These are phyloP conservation scores for Aspergillus carlsbadensis DNA, from an alignment of 495 filamentous ascomycete genomes.

Conservation along the genomic window DNA sequence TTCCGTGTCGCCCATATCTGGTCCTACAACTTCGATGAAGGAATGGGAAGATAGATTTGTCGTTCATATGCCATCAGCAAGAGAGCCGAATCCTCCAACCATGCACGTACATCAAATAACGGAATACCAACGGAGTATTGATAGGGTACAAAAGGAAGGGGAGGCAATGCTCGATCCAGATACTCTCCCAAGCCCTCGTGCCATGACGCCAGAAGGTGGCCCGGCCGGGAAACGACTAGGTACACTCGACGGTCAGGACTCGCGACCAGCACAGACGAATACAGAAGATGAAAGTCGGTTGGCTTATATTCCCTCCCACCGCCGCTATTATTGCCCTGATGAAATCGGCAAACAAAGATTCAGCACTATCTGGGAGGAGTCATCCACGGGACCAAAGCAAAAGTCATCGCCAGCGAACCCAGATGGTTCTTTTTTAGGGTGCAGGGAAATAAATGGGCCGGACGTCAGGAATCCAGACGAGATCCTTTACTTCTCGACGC, in stretches of 20 bases:
- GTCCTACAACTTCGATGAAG: slow-evolving; percentile 30
- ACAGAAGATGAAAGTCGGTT: slow-evolving; percentile 11
- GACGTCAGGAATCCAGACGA: slow-evolving; percentile 42
- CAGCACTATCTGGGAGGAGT: slow-evolving; percentile 42
- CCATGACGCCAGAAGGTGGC: slow-evolving; percentile 26
- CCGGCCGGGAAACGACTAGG: slow-evolving; percentile 12
- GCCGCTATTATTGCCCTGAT: slow-evolving; percentile 43
- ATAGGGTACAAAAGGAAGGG: slow-evolving; percentile 30
- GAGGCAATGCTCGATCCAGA: slow-evolving; percentile 33
- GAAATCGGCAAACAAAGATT: slow-evolving; percentile 41
- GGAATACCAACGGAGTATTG: slow-evolving; percentile 42
- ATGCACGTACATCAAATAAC: slow-evolving; percentile 42
- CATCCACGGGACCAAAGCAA: slow-evolving; percentile 26
- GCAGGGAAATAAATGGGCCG: slow-evolving; percentile 42
- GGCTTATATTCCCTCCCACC: slow-evolving; percentile 2
- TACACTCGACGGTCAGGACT: slow-evolving; percentile 25
- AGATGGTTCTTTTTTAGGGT: slow-evolving; percentile 50
- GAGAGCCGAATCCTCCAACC: slow-evolving; percentile 42
- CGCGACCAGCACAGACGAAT: slow-evolving; percentile 10
- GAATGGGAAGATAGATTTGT: slow-evolving; percentile 49
- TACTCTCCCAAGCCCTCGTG: slow-evolving; percentile 33
- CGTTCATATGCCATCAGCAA: slow-evolving; percentile 47
- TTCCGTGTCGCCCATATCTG: slow-evolving; percentile 38
- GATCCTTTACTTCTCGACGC: slow-evolving; percentile 38
- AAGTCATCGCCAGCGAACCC: slow-evolving; percentile 21